phyloP scores from a whole-genome alignment of 768 basidiomycete species.

The Chiua virens region DNA sequence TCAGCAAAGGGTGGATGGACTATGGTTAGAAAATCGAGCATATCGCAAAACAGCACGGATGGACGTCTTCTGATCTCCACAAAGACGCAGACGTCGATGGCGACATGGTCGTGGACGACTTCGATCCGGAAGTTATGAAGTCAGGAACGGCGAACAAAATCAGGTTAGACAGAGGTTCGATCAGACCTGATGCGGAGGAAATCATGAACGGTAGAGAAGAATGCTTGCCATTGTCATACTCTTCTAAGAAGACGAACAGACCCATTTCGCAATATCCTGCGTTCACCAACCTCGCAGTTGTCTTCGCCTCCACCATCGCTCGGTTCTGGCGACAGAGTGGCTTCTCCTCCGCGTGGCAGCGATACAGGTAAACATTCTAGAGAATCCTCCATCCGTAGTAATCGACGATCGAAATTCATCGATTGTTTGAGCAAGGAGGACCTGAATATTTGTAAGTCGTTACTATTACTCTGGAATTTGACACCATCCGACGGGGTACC shows the following conservation, averaged over 20 bases:
- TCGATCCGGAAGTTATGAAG: conserved; percentile 57
- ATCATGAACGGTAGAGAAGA: conserved; percentile 67
- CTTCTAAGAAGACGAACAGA: conserved; percentile 44
- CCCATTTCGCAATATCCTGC: conserved; percentile 56
- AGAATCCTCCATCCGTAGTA: conserved; percentile 76
- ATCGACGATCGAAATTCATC: conserved; percentile 77
- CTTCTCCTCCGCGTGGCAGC: conserved; percentile 19
- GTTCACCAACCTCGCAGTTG: conserved; percentile 21
- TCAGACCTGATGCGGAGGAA: conserved; percentile 70
- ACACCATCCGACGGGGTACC: conserved; percentile 4
- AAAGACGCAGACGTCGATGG: conserved; percentile 69
- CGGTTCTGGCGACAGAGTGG: conserved; percentile 6
- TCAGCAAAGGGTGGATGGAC: conserved; percentile 72
- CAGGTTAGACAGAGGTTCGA: conserved; percentile 44
- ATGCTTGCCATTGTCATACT: conserved; percentile 11
- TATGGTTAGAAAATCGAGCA: conserved; percentile 54
- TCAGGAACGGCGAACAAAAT: conserved; percentile 36
- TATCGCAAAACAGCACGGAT: conserved; percentile 26
- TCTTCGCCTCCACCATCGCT: conserved; percentile 5
- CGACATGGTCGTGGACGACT: conserved; percentile 75
- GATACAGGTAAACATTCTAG: conserved; percentile 62
- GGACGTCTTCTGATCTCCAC: conserved; percentile 23
- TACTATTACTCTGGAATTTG: background rate
- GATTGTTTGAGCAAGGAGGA: conserved; percentile 75
- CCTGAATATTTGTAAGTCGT: conserved; percentile 73